phyloP scores from a whole-genome alignment of 805 yeast species.

The Teunomyces tritomae region DNA sequence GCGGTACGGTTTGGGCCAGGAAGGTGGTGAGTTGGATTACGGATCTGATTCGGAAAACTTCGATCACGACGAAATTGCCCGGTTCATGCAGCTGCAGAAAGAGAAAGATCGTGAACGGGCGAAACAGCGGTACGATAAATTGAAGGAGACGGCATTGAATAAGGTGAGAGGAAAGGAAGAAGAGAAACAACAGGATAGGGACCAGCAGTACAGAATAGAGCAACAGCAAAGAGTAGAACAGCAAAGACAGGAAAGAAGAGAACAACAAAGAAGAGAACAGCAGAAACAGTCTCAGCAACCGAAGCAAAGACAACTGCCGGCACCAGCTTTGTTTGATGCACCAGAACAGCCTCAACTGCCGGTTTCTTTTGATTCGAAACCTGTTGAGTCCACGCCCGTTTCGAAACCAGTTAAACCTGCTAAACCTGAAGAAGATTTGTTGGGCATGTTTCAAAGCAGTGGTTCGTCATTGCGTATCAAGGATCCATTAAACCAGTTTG shows the following conservation, averaged over 20 bases:
- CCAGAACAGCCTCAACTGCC: too few relatives aligned
- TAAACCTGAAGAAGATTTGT: conserved; percentile 16
- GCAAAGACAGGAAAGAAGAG: background rate
- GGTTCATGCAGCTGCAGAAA: conserved; percentile 35
- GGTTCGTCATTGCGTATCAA: conserved; percentile 9
- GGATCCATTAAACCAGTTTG: conserved; percentile 35
- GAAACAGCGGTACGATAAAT: conserved; percentile 20
- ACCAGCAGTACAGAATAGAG: too few relatives aligned
- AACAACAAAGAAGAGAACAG: too few relatives aligned
- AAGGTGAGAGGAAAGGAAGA: conserved; percentile 5
- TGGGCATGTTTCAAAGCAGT: conserved; percentile 20
- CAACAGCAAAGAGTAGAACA: background rate
- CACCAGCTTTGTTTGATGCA: too few relatives aligned
- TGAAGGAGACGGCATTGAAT: conserved; percentile 13
- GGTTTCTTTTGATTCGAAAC: background rate
- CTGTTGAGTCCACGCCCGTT: background rate
- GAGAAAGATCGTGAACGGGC: conserved; percentile 36
- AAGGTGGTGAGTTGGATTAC: conserved; percentile 35
- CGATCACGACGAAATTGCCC: conserved; percentile 39
- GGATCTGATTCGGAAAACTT: conserved; percentile 49
- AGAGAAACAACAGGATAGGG: too few relatives aligned
- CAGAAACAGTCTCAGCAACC: too few relatives aligned
- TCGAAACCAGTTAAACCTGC: background rate
- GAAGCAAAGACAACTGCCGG: too few relatives aligned
- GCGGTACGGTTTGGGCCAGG: conserved; percentile 27